Evolutionary conservation across 2,329 filamentous ascomycete genomes (phyloP).

Genomic region (Diaporthe sp.): DNA sequence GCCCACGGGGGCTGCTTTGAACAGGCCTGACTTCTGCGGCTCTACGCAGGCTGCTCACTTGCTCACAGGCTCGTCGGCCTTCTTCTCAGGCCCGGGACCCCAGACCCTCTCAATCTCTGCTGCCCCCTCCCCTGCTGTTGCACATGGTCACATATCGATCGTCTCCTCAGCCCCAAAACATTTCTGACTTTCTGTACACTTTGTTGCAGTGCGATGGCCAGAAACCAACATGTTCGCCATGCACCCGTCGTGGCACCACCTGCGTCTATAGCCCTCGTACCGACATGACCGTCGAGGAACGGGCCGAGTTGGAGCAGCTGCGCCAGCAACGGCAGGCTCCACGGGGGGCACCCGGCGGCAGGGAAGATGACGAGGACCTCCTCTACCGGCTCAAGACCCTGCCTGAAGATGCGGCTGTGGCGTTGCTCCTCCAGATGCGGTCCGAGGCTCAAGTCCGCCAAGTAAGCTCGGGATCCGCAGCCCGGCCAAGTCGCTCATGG

Average conservation of each 20-base stretch:
- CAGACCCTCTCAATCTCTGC: background rate
- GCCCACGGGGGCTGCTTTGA: background rate
- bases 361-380: background rate
- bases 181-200: background rate
- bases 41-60: too few relatives aligned
- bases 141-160: background rate
- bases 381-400: slow-evolving; percentile 1
- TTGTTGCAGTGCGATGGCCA: too few relatives aligned
- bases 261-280: too few relatives aligned
- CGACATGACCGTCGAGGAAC: too few relatives aligned
- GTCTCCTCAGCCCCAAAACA: background rate
- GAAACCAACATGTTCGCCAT: too few relatives aligned
- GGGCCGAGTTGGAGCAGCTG: slow-evolving; percentile 17
- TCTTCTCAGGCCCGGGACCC: background rate
- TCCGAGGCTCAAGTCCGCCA: background rate
- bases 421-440: slow-evolving; percentile 6
- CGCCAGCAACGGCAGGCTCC: slow-evolving; percentile 6
- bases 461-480: background rate
- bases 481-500: background rate
- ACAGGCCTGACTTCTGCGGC: background rate
- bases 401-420: slow-evolving; percentile 21
- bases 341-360: background rate
- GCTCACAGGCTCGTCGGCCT: background rate
- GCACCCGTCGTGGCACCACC: too few relatives aligned
- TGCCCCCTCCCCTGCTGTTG: background rate